Conservation (phyloP, 192 early-diverging fungal genomes). For the Coemansia sp. region DNA sequence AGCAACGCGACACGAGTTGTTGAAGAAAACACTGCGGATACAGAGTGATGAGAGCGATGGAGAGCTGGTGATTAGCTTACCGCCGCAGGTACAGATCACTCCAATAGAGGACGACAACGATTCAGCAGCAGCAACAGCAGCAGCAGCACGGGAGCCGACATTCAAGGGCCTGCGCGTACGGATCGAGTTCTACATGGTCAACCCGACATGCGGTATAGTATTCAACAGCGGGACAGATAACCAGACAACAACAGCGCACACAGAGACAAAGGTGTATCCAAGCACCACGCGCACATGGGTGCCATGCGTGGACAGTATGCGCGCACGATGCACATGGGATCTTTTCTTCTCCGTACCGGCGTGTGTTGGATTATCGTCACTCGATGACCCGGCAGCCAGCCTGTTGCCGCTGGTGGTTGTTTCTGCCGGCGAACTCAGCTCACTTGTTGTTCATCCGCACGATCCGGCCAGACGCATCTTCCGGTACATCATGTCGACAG, state of each 20-base stretch:
- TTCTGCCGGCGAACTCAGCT: slow-evolving; percentile 69
- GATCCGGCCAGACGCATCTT: slow-evolving; percentile 63
- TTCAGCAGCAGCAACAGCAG: background rate
- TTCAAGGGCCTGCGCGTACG: slow-evolving; percentile 22
- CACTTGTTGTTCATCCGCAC: slow-evolving; percentile 64
- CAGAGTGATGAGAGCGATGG: slow-evolving; percentile 19
- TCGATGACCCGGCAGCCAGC: slow-evolving; percentile 2
- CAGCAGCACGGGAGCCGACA: background rate
- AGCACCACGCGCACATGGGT: slow-evolving; percentile 74
- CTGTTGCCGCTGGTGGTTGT: slow-evolving; percentile 47
- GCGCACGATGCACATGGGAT: slow-evolving; percentile 77
- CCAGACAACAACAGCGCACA: slow-evolving; percentile 52
- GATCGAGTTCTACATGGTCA: slow-evolving; percentile 49
- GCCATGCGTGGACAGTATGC: slow-evolving; percentile 71
- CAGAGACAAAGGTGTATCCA: slow-evolving; percentile 65
- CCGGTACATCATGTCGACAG: slow-evolving; percentile 67
- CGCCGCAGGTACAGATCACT: slow-evolving; percentile 9
- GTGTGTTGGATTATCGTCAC: slow-evolving; percentile 1
- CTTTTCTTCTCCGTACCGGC: slow-evolving; percentile 70
- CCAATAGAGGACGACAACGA: background rate
- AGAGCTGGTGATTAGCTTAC: slow-evolving; percentile 33
- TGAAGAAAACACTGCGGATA: slow-evolving; percentile 18
- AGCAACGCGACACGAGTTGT: slow-evolving; percentile 22
- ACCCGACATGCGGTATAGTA: slow-evolving; percentile 32
- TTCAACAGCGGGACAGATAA: slow-evolving; percentile 20